Conservation (phyloP, 2,329 filamentous ascomycete genomes). For the Monilinia vaccinii-corymbosi region DNA sequence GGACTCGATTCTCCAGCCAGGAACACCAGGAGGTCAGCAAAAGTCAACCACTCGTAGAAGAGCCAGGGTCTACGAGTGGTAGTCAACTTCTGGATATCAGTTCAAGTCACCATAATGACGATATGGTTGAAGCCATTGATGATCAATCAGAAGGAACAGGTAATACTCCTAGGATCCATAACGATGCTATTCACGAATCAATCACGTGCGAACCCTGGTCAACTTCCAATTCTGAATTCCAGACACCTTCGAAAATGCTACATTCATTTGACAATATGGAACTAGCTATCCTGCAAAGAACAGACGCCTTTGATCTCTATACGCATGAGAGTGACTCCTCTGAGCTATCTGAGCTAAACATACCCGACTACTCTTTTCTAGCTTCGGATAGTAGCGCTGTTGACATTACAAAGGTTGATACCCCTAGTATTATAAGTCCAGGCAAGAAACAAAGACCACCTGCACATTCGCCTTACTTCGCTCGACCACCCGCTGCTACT, state of each 20-base stretch:
- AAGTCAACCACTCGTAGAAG: slow-evolving; percentile 30
- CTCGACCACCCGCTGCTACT: slow-evolving; percentile 11
- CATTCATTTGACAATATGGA: not conserved
- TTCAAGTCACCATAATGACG: not conserved
- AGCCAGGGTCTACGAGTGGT: slow-evolving; percentile 29
- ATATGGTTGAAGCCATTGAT: not conserved
- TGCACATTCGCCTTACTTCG: slow-evolving; percentile 28
- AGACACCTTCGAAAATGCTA: slow-evolving; percentile 8
- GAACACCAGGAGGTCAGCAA: slow-evolving; percentile 19
- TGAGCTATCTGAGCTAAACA: slow-evolving; percentile 13
- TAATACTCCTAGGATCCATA: not conserved
- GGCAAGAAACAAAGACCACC: slow-evolving; percentile 18
- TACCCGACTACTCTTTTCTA: slow-evolving; percentile 13
- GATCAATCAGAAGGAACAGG: not conserved
- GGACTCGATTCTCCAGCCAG: slow-evolving; percentile 8
- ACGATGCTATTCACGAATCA: not conserved
- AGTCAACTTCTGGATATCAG: slow-evolving; percentile 24
- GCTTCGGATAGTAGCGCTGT: slow-evolving; percentile 14
- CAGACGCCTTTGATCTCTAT: not conserved
- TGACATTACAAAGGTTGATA: slow-evolving; percentile 13
- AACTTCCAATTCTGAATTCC: slow-evolving; percentile 3
- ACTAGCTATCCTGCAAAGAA: not conserved
- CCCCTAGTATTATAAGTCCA: slow-evolving; percentile 2
- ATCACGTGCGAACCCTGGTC: not conserved
- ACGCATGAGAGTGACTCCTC: slow-evolving; percentile 2